Base-by-base conservation (phyloP, 1,284 basidiomycete species). In the Leccinum ponderosum region DNA sequence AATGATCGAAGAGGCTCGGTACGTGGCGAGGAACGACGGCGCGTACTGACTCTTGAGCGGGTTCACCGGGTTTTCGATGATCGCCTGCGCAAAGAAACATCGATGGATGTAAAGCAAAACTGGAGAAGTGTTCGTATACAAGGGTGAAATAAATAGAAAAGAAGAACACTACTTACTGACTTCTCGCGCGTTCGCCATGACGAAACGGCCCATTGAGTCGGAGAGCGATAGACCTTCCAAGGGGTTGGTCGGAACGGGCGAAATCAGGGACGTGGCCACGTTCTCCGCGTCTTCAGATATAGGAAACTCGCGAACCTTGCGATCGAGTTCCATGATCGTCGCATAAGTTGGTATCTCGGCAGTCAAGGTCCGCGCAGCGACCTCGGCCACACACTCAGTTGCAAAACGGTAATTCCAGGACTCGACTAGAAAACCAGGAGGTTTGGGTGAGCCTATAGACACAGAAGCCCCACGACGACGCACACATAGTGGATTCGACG, bases 241-340 rank as follows among this genome's bases (percentile, higher is more conserved):
- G 1, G 62, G 15, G 14, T 65, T 39, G 25, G 63, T 29, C 0
- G 65, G 62, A 12, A 71, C 52, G 7, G 66, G 57, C 7, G 58
- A 55, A 9, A 62, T 58, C 25, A 57, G 59, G 27, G 70, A 64
- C 4, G 70, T 62, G 9, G 70, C 69, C 14, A 73, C 71, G 11
- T 77, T 77, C 3, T 76, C 76, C 15, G 77, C 72, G 42, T 70
- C 71, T 25, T 81, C 78, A n/a, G 86, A 83, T 35, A 88, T 73
- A 15, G 83, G 79, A 64, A 87, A 87, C 62, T 90, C 87, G 55
- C 86, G 83, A 12, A 91, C 82, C 73, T 85, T 88, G 22, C 81
- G 80, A 74, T 91, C 89, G 4, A 91, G 79, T 53, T 89, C 89
- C 81, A 89, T 84, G 68, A 91, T 87, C 2, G 83, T 85, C 0